Conservation (phyloP, 108 stramenopile genomes). For the Nitzschia inconspicua region DNA sequence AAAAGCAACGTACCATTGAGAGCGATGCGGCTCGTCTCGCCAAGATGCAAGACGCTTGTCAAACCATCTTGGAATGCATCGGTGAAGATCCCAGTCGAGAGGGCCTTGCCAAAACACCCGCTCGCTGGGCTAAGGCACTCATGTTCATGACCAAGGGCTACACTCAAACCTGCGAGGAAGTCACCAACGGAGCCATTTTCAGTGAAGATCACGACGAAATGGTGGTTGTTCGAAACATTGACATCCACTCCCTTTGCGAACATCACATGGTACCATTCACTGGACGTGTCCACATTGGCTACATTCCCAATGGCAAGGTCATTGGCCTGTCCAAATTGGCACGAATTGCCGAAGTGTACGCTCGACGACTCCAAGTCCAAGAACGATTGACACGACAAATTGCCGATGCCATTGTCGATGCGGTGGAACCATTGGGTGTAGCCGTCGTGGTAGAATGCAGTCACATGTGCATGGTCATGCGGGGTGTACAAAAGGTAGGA, state of each 20-base stretch:
- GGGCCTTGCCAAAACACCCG: slow-evolving; percentile 90
- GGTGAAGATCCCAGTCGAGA: slow-evolving; percentile 95
- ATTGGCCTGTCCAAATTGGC: slow-evolving; percentile 94
- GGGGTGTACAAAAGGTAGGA: slow-evolving; percentile 94
- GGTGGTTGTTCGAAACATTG: slow-evolving; percentile 97
- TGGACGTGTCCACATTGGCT: slow-evolving; percentile 95
- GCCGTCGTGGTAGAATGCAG: slow-evolving; percentile 96
- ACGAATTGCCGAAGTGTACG: slow-evolving; percentile 91
- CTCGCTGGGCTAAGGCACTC: slow-evolving; percentile 94
- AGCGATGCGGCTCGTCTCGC: slow-evolving; percentile 29
- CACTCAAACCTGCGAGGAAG: slow-evolving; percentile 55
- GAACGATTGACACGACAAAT: slow-evolving; percentile 96
- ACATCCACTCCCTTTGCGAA: slow-evolving; percentile 94
- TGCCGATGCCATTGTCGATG: slow-evolving; percentile 92
- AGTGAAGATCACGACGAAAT: slow-evolving; percentile 91
- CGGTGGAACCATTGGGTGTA: slow-evolving; percentile 91
- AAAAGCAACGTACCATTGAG: no score
- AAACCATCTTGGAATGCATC: slow-evolving; percentile 92
- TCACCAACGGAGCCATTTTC: slow-evolving; percentile 93
- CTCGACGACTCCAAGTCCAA: slow-evolving; percentile 96
- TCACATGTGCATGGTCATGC: slow-evolving; percentile 99
- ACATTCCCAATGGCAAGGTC: slow-evolving; percentile 95
- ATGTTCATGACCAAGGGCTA: slow-evolving; percentile 94
- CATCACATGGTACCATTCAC: slow-evolving; percentile 99
- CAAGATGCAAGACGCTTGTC: slow-evolving; percentile 83